phyloP scores from a whole-genome alignment of 192 early-diverging fungal species.

The Coemansia sp. region DNA sequence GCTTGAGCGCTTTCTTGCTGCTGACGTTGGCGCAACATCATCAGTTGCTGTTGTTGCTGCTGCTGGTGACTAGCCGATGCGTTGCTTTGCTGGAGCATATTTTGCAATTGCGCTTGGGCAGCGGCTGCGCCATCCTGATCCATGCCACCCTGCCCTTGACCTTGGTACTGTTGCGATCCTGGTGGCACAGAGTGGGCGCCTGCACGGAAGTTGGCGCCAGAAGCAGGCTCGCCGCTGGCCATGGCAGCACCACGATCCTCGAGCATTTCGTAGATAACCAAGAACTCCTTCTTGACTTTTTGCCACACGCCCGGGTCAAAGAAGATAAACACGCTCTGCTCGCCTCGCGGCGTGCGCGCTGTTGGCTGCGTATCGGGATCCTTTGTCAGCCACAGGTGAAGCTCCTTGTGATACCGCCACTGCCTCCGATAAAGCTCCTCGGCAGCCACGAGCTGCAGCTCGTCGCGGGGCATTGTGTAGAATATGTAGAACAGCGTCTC shows the following conservation, averaged over 20 bases:
- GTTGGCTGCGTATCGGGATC: constrained; percentile 59
- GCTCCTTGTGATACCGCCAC: constrained; percentile 97
- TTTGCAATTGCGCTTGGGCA: constrained; percentile 32
- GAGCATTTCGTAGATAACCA: constrained; percentile 81
- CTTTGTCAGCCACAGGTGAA: constrained; percentile 89
- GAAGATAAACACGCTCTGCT: constrained; percentile 85
- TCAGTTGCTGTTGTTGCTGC: constrained; percentile 30
- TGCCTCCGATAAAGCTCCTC: constrained; percentile 90
- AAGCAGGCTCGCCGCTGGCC: constrained; percentile 12
- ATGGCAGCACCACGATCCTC: constrained; percentile 64
- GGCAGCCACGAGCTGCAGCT: constrained; percentile 88
- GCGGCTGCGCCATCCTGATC: constrained; percentile 21
- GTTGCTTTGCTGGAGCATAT: constrained; percentile 16
- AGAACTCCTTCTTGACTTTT: constrained; percentile 85
- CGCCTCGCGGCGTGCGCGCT: constrained; percentile 63
- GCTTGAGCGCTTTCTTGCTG: constrained; percentile 28
- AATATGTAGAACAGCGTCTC: constrained; percentile 98
- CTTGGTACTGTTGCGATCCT: constrained; percentile 13
- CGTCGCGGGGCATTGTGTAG: constrained; percentile 93
- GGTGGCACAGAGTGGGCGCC: constrained; percentile 40
- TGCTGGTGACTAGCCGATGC: constrained; percentile 11
- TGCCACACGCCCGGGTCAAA: constrained; percentile 92
- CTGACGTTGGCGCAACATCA: constrained; percentile 33
- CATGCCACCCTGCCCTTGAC: constrained; percentile 3
- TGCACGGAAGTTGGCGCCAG: constrained; percentile 8